Evolutionary conservation across 2,329 filamentous ascomycete genomes (phyloP), one percentile per base, ranked within the genome.

Genomic region (Metarhizium humberi): DNA sequence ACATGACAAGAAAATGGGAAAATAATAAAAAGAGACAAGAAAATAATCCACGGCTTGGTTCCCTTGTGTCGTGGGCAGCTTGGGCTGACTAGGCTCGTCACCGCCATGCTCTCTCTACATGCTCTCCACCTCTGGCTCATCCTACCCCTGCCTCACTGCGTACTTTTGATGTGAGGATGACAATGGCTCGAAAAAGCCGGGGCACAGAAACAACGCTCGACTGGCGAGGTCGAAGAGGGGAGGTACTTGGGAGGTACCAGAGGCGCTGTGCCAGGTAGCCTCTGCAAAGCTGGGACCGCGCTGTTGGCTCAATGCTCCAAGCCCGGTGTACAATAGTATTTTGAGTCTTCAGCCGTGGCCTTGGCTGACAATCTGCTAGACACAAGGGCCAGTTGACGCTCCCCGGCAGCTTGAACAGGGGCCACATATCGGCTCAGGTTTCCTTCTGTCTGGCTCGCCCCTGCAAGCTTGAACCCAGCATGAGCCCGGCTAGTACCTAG

Each of bases 91-190:
- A 25, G 45, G 45, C 45, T 48, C 45, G 45, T 48, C 45, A 48
- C 34, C 16, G 45, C 43, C 18, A 46, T 16, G 43, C 42, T 36
- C 16, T 43, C 25, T 36, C 16, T 43, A n/a, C 6, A 45, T 43
- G 34, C 43, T 49, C 45, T 56, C 51, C 52, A 40, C 36, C 45
- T 30, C 32, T 51, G 20, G 53, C n/a, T 14, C 30, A 40, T 38
- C 6, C 32, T 43, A 46, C 18, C 43, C 18, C 38, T 32, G 20
- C 45, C 32, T 25, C 4, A 13, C 14, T 14, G 10, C 29, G 38
- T 29, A 30, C 34, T 10, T 34, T 20, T 42, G 34, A 52, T 55
- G 38, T 29, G 45, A 53, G 49, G 52, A 53, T 53, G 45, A 53
- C 34, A 43, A 49, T 30, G 36, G 14, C 30, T 8, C 42, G 16